These are phyloP conservation scores for Podospora tetraspora DNA, from an alignment of 495 filamentous ascomycete genomes.

Conservation along the genomic window DNA sequence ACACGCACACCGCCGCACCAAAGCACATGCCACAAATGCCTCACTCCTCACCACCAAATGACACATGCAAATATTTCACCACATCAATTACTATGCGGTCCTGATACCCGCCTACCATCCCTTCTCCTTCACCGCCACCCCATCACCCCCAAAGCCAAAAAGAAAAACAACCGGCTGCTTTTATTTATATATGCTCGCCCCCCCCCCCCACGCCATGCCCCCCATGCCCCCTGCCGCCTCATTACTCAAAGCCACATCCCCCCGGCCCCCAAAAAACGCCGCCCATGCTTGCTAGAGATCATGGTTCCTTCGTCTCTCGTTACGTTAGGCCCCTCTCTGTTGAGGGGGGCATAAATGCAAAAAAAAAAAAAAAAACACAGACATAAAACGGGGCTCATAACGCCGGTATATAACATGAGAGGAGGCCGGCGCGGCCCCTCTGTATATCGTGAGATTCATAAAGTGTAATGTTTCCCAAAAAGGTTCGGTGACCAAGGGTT, in stretches of 20 bases:
- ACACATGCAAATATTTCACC: background rate
- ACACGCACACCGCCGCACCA: too few species aligned
- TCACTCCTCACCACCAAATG: background rate
- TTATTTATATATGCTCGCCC: background rate
- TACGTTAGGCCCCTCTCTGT: background rate
- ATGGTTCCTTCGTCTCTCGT: conserved; percentile 23
- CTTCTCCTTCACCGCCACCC: too few species aligned
- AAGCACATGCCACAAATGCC: background rate
- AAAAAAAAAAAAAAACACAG: conserved; percentile 5
- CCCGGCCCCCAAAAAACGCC: conserved; percentile 12
- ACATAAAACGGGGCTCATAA: conserved; percentile 6
- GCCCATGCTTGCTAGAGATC: conserved; percentile 19
- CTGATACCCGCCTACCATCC: background rate
- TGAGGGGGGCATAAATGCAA: background rate
- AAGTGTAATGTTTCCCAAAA: conserved; percentile 6
- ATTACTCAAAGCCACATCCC: background rate
- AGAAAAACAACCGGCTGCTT: background rate
- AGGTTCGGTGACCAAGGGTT: conserved; percentile 2
- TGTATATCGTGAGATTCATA: conserved; percentile 19
- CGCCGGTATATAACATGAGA: conserved; percentile 17
- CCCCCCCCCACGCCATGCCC: background rate
- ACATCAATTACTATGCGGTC: background rate
- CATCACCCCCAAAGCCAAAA: background rate
- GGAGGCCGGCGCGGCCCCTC: conserved; percentile 4
- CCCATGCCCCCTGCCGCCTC: background rate